These are phyloP conservation scores for Grosmannia huntii DNA, from an alignment of 2,329 filamentous ascomycete species.

Conservation along the genomic window DNA sequence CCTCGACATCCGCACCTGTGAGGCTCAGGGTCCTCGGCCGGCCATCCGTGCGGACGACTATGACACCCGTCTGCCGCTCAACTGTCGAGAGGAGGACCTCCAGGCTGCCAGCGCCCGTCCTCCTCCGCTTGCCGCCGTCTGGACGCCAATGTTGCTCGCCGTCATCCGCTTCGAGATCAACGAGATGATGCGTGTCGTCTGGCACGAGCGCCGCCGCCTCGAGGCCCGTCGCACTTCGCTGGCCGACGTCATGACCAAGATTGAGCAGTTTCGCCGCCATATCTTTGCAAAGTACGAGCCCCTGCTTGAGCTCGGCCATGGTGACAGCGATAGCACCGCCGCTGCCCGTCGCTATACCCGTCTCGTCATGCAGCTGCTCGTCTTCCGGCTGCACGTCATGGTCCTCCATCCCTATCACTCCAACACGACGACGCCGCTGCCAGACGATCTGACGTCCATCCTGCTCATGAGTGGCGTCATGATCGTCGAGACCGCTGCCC, in stretches of 20 bases:
- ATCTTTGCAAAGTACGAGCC: conserved; percentile 55
- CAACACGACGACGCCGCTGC: conserved; percentile 34
- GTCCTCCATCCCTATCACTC: conserved; percentile 55
- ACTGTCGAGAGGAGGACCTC: conserved; percentile 56
- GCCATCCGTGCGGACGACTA: conserved; percentile 63
- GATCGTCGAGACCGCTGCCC: conserved; percentile 34
- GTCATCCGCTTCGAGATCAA: conserved; percentile 60
- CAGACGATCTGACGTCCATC: conserved; percentile 49
- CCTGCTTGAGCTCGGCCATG: conserved; percentile 44
- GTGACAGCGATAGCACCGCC: neutral
- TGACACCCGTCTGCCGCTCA: conserved; percentile 59
- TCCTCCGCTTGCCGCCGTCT: conserved; percentile 34
- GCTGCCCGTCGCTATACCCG: conserved; percentile 50
- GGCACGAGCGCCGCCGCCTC: conserved; percentile 54
- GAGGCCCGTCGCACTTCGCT: conserved; percentile 49
- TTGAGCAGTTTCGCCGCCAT: conserved; percentile 52
- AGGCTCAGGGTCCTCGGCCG: conserved; percentile 59
- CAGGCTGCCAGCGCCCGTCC: conserved; percentile 23
- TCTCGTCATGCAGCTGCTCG: conserved; percentile 51
- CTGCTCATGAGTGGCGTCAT: conserved; percentile 47
- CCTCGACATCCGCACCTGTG: conserved; percentile 61
- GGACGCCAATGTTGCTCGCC: conserved; percentile 55
- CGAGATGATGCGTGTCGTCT: conserved; percentile 59
- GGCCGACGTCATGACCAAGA: conserved; percentile 51
- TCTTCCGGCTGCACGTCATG: conserved; percentile 52